Conservation (phyloP, 192 early-diverging fungal genomes). For the Neocallimastix lanati region DNA sequence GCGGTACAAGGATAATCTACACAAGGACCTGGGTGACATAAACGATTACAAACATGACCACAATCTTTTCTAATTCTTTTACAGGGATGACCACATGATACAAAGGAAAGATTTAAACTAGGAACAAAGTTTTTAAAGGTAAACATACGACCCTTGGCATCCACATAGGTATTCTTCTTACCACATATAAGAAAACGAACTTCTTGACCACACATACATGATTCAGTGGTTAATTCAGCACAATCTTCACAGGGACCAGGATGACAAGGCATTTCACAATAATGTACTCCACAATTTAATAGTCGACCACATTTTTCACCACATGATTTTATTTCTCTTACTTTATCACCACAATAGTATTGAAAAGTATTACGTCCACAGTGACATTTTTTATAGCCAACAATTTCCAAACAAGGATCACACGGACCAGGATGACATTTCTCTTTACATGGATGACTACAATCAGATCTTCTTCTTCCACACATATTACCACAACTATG, state of each 20-base stretch:
- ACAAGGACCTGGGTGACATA: constrained; percentile 68
- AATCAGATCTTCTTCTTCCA: constrained; percentile 42
- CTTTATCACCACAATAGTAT: constrained; percentile 47
- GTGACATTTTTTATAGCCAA: constrained; percentile 46
- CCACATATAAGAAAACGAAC: not conserved
- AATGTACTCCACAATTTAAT: constrained; percentile 25
- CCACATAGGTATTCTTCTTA: not conserved
- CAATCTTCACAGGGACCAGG: not conserved
- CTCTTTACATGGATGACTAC: constrained; percentile 34
- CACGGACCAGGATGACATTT: not conserved
- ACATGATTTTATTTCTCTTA: constrained; percentile 37
- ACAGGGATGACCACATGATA: not conserved
- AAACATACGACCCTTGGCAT: not conserved
- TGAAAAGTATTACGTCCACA: constrained; percentile 79
- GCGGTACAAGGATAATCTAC: constrained; percentile 11
- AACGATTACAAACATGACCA: constrained; percentile 57
- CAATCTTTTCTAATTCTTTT: constrained; percentile 10
- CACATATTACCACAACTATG: constrained; percentile 77
- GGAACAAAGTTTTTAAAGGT: not conserved
- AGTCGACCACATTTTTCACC: constrained; percentile 42
- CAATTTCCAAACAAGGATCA: not conserved
- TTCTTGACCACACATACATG: not conserved
- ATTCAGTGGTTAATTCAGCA: not conserved
- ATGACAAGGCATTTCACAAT: not conserved
- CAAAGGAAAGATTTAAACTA: not conserved